These are phyloP conservation scores for Penicillium palitans DNA, from an alignment of 2,329 filamentous ascomycete genomes.

Conservation along the genomic window DNA sequence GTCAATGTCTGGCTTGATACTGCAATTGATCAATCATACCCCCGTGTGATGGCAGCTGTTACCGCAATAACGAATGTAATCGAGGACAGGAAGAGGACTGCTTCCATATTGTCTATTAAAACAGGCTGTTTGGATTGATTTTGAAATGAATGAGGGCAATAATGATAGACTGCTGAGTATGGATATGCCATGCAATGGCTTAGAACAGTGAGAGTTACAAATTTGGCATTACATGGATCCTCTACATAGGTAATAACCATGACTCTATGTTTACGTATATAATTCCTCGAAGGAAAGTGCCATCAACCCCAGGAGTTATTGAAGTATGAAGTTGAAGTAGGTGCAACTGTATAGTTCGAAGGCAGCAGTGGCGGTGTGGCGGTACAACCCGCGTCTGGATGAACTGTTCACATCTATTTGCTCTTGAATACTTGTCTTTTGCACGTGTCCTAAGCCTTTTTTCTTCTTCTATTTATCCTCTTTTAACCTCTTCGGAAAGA, in stretches of 20 bases:
- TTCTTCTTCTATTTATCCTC: background rate
- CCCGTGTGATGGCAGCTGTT: slow-evolving; percentile 7
- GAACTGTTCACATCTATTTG: slow-evolving; percentile 2
- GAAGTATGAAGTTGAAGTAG: background rate
- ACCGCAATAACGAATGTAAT: slow-evolving; percentile 17
- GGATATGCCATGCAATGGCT: background rate
- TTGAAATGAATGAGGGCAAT: background rate
- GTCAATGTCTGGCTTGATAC: background rate
- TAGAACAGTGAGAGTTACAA: background rate
- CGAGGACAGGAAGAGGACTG: slow-evolving; percentile 14
- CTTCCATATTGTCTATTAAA: slow-evolving; percentile 6
- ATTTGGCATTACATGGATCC: background rate
- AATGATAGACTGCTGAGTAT: background rate
- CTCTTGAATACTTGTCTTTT: slow-evolving; percentile 3
- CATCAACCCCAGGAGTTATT: background rate
- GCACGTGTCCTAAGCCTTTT: background rate
- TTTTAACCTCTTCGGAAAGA: background rate
- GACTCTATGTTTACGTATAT: background rate
- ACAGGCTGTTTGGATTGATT: background rate
- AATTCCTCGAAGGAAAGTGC: background rate
- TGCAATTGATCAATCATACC: slow-evolving; percentile 9
- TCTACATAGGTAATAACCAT: background rate
- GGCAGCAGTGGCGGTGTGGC: slow-evolving; percentile 5
- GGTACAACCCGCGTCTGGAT: background rate
- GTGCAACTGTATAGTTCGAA: background rate